Conservation (phyloP, 2,329 filamentous ascomycete species). For the Penicillium sp. region DNA sequence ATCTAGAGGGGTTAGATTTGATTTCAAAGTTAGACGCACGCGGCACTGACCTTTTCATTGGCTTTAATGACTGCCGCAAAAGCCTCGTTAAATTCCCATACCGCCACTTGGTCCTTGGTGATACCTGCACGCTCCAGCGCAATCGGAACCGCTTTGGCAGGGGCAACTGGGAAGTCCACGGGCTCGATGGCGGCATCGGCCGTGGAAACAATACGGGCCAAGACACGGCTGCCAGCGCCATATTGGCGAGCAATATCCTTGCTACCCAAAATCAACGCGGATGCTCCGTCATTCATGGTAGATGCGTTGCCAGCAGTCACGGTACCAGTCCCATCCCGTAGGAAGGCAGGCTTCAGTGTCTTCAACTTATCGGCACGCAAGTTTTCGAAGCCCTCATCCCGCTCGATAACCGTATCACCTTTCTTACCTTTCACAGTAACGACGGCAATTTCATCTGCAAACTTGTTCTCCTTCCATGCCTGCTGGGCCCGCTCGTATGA, state of each 20-base stretch:
- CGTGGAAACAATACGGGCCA: constrained; percentile 81
- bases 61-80: constrained; percentile 95
- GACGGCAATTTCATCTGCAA: constrained; percentile 84
- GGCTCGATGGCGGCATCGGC: constrained; percentile 89
- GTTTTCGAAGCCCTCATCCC: constrained; percentile 86
- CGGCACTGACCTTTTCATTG: constrained; percentile 69
- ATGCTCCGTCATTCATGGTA: constrained; percentile 91
- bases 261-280: constrained; percentile 80
- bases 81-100: constrained; percentile 99
- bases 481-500: constrained; percentile 87
- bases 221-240: constrained; percentile 71
- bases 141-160: constrained; percentile 86
- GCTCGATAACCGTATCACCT: constrained; percentile 73
- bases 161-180: constrained; percentile 91
- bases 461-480: constrained; percentile 79
- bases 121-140: constrained; percentile 87
- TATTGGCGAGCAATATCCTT: constrained; percentile 77
- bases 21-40: background rate
- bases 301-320: constrained; percentile 95
- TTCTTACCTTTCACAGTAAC: constrained; percentile 83
- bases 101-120: constrained; percentile 81
- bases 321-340: constrained; percentile 78
- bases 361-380: constrained; percentile 83
- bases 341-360: constrained; percentile 85
- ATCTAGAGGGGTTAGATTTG: constrained; percentile 52